These are phyloP conservation scores for Chenopodium quinoa DNA, from an alignment of 148 eudicot genomes.

Conservation along the genomic window DNA sequence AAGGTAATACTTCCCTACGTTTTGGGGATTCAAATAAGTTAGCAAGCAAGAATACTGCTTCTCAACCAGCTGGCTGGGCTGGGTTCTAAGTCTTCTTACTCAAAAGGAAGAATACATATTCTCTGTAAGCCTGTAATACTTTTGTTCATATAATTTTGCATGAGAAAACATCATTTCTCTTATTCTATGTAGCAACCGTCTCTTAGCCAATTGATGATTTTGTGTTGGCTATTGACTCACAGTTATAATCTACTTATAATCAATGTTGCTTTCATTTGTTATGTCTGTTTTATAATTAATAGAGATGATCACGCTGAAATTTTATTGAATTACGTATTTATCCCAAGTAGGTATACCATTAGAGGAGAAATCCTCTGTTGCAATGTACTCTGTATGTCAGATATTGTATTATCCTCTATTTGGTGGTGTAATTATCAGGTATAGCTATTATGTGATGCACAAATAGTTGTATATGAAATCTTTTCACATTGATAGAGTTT, in stretches of 20 bases:
- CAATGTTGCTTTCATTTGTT: constrained; percentile 2
- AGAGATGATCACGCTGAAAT: background rate
- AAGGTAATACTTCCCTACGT: constrained; percentile 49
- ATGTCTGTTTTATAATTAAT: background rate
- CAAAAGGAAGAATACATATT: constrained; percentile 8
- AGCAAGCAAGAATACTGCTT: constrained; percentile 46
- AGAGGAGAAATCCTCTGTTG: no score
- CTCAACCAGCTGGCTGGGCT: constrained; percentile 99
- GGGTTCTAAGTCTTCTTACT: constrained; percentile 54
- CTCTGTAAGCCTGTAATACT: constrained; percentile 10
- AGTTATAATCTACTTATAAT: constrained; percentile 11
- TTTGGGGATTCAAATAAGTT: constrained; percentile 49
- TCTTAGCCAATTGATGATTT: constrained; percentile 16
- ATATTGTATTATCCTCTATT: background rate
- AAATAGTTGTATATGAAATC: no score
- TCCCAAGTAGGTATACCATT: background rate
- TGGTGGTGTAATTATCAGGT: background rate
- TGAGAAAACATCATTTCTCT: constrained; percentile 6
- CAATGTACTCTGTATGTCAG: no score
- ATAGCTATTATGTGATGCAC: no score
- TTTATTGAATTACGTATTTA: background rate
- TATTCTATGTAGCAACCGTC: constrained; percentile 17
- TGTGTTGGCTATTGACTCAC: constrained; percentile 5
- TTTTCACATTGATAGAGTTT: no score
- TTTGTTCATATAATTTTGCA: constrained; percentile 27